These are phyloP conservation scores for Jamesozyma rosinii DNA, from an alignment of 805 yeast species.

Conservation along the genomic window DNA sequence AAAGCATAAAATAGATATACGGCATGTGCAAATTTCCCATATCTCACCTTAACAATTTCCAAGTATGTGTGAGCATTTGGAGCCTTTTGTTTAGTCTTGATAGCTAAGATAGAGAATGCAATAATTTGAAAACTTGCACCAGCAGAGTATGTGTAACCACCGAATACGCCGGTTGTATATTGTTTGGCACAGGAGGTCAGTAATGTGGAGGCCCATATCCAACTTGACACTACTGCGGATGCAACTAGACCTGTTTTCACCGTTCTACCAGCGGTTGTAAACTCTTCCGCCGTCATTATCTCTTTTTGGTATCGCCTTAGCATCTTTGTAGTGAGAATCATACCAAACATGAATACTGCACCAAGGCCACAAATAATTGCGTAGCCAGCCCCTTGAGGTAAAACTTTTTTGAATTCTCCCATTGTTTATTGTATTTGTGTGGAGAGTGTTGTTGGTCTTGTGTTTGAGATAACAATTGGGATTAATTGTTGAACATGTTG, in stretches of 20 bases:
- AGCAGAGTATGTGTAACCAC: slow-evolving; percentile 77
- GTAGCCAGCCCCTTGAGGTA: slow-evolving; percentile 76
- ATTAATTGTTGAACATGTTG: too few relatives aligned
- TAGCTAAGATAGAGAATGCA: slow-evolving; percentile 76
- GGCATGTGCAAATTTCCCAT: slow-evolving; percentile 66
- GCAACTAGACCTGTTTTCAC: slow-evolving; percentile 79
- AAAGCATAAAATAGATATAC: slow-evolving; percentile 71
- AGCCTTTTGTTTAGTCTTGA: slow-evolving; percentile 79
- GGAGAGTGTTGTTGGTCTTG: too few relatives aligned
- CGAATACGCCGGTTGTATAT: slow-evolving; percentile 67
- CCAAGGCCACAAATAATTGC: slow-evolving; percentile 88
- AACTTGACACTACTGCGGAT: slow-evolving; percentile 84
- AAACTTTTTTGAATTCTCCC: slow-evolving; percentile 28
- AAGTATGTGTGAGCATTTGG: slow-evolving; percentile 88
- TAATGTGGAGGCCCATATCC: slow-evolving; percentile 90
- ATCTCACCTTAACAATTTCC: slow-evolving; percentile 74
- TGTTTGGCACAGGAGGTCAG: slow-evolving; percentile 71
- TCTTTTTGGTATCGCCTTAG: slow-evolving; percentile 75
- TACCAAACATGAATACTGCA: slow-evolving; percentile 62
- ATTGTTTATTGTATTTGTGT: slow-evolving; percentile 6
- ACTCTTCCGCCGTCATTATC: slow-evolving; percentile 85
- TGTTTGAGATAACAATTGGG: too few relatives aligned
- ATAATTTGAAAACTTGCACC: slow-evolving; percentile 89
- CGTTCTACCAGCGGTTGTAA: slow-evolving; percentile 84
- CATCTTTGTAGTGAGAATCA: slow-evolving; percentile 66